A percentile compares a stretch with the other conserved stretches of the same genome.
Evolutionary conservation across 2,329 filamentous ascomycete genomes (phyloP).

Genomic region (Chrysosporium queenslandicum): DNA sequence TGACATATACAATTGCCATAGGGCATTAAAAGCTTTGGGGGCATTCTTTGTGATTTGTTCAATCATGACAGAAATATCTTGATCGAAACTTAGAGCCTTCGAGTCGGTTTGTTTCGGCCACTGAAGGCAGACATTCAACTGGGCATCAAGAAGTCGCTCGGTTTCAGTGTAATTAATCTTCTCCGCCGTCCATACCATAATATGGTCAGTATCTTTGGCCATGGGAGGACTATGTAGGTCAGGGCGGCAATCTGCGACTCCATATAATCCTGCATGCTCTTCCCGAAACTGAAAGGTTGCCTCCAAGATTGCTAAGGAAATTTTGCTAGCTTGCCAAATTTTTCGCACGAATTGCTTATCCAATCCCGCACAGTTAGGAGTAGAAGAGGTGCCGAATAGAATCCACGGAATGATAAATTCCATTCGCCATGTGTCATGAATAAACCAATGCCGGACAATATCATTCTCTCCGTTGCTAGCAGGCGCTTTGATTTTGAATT

Average conservation of each 20-base stretch:
- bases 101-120: constrained; percentile 27
- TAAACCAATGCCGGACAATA: constrained; percentile 74
- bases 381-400: constrained; percentile 62
- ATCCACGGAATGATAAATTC: constrained; percentile 71
- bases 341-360: constrained; percentile 36
- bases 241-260: constrained; percentile 57
- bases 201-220: constrained; percentile 57
- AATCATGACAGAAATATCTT: constrained; percentile 32
- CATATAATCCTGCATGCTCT: constrained; percentile 60
- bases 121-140: constrained; percentile 33
- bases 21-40: constrained; percentile 46
- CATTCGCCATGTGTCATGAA: constrained; percentile 61
- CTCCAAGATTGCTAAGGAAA: constrained; percentile 56
- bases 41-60: constrained; percentile 40
- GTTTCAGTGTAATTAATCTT: constrained; percentile 31
- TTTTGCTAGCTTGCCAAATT: constrained; percentile 61
- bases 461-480: constrained; percentile 62
- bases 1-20: constrained; percentile 51
- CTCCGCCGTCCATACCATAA: constrained; percentile 77
- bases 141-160: constrained; percentile 32
- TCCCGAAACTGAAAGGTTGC: constrained; percentile 61
- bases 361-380: constrained; percentile 52
- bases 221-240: constrained; percentile 55
- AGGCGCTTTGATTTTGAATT: constrained; percentile 60
- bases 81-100: constrained; percentile 24